Evolutionary conservation across 2,329 filamentous ascomycete genomes (phyloP).

Genomic region (Trichoderma citrinoviride): DNA sequence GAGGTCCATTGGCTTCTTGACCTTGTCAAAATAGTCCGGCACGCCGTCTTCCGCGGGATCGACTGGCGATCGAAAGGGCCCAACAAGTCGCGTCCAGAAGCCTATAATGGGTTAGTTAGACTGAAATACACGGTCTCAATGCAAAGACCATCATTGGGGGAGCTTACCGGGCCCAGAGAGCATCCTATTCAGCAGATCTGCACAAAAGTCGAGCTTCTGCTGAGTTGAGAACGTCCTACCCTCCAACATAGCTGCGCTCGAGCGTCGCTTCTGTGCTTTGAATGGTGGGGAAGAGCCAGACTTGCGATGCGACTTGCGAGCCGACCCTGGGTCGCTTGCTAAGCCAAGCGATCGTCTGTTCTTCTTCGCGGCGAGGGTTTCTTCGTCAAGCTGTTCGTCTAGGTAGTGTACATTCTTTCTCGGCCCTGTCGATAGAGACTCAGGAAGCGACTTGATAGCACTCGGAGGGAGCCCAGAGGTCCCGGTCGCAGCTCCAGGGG

Average conservation of each 20-base stretch:
- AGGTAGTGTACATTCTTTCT: slow-evolving; percentile 52
- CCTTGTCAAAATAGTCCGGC: slow-evolving; percentile 60
- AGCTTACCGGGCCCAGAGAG: slow-evolving; percentile 56
- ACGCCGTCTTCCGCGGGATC: slow-evolving; percentile 56
- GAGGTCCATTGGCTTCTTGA: slow-evolving; percentile 62
- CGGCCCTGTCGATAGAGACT: slow-evolving; percentile 17
- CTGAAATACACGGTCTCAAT: background rate
- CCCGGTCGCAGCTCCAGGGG: background rate
- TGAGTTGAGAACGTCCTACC: slow-evolving; percentile 36
- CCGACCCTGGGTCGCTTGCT: background rate
- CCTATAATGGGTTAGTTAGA: slow-evolving; percentile 39
- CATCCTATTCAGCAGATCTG: slow-evolving; percentile 58
- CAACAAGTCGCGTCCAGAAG: slow-evolving; percentile 65
- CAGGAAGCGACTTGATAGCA: background rate
- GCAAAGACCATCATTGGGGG: too few species aligned
- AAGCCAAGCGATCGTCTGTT: slow-evolving; percentile 40
- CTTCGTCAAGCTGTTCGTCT: slow-evolving; percentile 44
- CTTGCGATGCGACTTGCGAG: slow-evolving; percentile 27
- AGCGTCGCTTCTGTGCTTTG: slow-evolving; percentile 39
- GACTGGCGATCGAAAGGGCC: slow-evolving; percentile 60
- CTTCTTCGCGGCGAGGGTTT: slow-evolving; percentile 38
- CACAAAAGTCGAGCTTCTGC: slow-evolving; percentile 57
- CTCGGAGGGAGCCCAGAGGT: background rate
- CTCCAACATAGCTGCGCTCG: slow-evolving; percentile 35
- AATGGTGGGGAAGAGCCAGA: slow-evolving; percentile 31